phyloP scores from a whole-genome alignment of 2,329 filamentous ascomycete genomes.

The Phaeosphaeriaceae sp. region DNA sequence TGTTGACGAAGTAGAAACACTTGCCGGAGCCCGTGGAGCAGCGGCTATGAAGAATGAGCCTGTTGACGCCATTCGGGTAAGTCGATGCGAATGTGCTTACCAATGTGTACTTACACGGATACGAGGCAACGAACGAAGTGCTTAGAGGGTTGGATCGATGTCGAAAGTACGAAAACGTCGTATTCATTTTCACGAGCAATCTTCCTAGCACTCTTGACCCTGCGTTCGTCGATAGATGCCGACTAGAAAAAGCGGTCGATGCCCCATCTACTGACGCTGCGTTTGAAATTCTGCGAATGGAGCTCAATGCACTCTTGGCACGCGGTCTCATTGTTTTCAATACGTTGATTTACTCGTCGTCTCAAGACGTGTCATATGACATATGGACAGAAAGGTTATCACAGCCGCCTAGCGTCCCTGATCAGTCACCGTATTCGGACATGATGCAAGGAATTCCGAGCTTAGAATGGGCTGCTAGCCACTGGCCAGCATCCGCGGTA shows the following conservation, averaged over 20 bases:
- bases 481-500: conserved; percentile 18
- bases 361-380: too few species aligned
- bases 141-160: conserved; percentile 57
- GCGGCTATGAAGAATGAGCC: conserved; percentile 51
- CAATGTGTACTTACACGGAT: background rate
- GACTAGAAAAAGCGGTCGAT: conserved; percentile 55
- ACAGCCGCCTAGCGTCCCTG: background rate
- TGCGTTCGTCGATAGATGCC: conserved; percentile 58
- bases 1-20: conserved; percentile 59
- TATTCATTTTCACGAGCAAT: conserved; percentile 60
- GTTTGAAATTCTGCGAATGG: conserved; percentile 58
- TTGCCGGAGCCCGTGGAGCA: conserved; percentile 54
- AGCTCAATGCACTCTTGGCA: conserved; percentile 42
- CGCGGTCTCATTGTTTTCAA: conserved; percentile 1
- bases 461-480: conserved; percentile 35
- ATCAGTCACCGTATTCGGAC: background rate
- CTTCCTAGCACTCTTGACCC: conserved; percentile 53
- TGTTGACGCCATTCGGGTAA: conserved; percentile 53
- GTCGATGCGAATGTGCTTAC: too few species aligned
- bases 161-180: conserved; percentile 51
- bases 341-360: background rate
- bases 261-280: conserved; percentile 48
- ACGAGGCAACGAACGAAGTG: conserved; percentile 56
- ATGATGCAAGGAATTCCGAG: background rate
- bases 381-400: background rate